Conservation (phyloP, 2,329 filamentous ascomycete species). For the Diaporthe australafricana region DNA sequence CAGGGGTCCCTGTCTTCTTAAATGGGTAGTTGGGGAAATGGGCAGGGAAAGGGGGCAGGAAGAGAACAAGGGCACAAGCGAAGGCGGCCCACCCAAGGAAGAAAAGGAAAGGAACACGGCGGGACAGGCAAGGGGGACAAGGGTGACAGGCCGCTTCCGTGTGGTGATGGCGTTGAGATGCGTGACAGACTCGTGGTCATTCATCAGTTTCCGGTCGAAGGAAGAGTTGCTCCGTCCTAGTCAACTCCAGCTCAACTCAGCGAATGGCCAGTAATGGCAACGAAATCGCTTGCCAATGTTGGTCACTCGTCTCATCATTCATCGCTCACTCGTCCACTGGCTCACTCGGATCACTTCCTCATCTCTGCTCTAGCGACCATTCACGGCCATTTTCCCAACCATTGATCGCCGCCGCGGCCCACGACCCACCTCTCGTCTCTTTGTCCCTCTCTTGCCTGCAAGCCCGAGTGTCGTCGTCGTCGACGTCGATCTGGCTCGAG, state of each 20-base stretch:
- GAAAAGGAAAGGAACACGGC: background rate
- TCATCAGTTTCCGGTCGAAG: background rate
- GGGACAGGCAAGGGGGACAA: slow-evolving; percentile 9
- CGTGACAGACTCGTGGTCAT: slow-evolving; percentile 6
- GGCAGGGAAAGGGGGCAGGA: background rate
- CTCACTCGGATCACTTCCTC: background rate
- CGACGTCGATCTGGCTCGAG: background rate
- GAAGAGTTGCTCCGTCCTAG: background rate
- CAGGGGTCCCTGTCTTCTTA: background rate
- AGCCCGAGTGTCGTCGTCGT: background rate
- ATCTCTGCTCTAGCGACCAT: background rate
- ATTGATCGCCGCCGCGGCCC: slow-evolving; percentile 9
- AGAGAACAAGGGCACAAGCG: background rate
- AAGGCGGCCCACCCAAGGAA: background rate
- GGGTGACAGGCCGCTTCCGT: slow-evolving; percentile 15
- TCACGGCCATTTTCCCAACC: background rate
- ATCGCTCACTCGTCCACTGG: background rate
- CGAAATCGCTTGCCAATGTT: background rate
- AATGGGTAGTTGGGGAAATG: background rate
- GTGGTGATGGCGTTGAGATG: background rate
- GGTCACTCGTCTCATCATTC: slow-evolving; percentile 8
- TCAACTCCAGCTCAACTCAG: background rate
- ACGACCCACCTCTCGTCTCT: background rate
- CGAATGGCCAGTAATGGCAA: background rate
- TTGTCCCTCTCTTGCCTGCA: background rate